Evolutionary conservation across 305 asterid genomes (phyloP).

Genomic region (Fraxinus paxiana): DNA sequence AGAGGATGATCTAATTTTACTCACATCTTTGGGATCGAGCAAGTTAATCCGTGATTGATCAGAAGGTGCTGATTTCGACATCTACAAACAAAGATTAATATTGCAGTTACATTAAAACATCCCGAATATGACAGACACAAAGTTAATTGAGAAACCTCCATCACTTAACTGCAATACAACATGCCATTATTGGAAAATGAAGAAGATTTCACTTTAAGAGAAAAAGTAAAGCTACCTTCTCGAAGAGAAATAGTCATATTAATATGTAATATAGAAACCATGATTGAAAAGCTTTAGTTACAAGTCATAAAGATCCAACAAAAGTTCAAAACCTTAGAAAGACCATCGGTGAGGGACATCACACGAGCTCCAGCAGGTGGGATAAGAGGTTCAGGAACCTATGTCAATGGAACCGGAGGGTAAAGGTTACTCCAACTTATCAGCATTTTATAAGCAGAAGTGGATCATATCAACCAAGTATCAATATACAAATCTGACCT

Average conservation of each 20-base stretch:
- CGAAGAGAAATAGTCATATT: background rate
- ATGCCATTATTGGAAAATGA: background rate
- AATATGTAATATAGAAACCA: background rate
- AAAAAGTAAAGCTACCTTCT: background rate
- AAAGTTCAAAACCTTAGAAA: slow-evolving; percentile 67
- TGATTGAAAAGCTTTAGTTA: background rate
- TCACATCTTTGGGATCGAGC: slow-evolving; percentile 89
- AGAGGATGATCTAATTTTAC: slow-evolving; percentile 27
- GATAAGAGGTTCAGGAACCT: slow-evolving; percentile 95
- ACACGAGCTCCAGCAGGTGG: slow-evolving; percentile 98
- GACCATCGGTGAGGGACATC: slow-evolving; percentile 98
- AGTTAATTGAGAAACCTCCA: slow-evolving; percentile 6
- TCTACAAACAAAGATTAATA: slow-evolving; percentile 41
- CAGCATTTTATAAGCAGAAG: slow-evolving; percentile 3
- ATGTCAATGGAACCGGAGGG: slow-evolving; percentile 27
- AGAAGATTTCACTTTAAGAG: background rate
- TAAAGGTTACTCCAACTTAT: slow-evolving; percentile 26
- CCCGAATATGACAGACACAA: background rate
- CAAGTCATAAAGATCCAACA: background rate
- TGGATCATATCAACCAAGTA: slow-evolving; percentile 19
- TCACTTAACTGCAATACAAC: background rate
- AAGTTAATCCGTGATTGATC: slow-evolving; percentile 93
- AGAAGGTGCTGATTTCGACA: slow-evolving; percentile 97
- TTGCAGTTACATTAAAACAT: slow-evolving; percentile 20
- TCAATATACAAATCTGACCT: slow-evolving; percentile 49